Evolutionary conservation across 139 green algal species (phyloP).

Genomic region (Parachlorella kessleri): DNA sequence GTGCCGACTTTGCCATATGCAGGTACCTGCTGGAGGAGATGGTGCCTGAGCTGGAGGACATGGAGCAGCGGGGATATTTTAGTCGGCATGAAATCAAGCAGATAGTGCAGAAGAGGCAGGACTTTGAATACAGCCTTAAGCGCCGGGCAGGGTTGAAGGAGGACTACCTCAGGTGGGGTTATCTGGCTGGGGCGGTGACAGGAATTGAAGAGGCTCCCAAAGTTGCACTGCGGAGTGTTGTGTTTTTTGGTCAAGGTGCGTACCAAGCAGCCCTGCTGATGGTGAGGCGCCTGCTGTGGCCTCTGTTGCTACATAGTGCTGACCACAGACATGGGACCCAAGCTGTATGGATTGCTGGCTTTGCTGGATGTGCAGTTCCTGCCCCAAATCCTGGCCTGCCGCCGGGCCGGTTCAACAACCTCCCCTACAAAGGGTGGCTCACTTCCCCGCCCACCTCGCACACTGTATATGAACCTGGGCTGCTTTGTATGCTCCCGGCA

Average conservation of each 20-base stretch:
- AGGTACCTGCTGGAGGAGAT: slow-evolving; percentile 93
- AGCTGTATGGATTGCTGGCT: not conserved
- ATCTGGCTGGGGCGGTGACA: rapidly evolving
- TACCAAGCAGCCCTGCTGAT: no score
- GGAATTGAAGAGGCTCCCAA: no score
- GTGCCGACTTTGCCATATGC: no score
- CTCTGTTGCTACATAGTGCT: no score
- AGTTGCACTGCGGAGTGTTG: no score
- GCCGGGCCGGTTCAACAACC: no score
- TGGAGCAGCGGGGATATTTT: slow-evolving; percentile 89
- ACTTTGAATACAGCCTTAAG: slow-evolving; percentile 92
- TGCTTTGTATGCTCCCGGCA: slow-evolving; percentile 25
- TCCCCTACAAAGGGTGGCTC: no score
- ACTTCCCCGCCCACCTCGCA: no score
- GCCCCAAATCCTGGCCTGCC: not conserved
- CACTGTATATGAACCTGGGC: no score
- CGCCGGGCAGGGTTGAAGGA: slow-evolving; percentile 66
- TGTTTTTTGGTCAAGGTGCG: no score
- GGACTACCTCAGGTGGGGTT: slow-evolving; percentile 74
- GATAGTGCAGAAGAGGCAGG: slow-evolving; percentile 75
- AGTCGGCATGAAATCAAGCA: slow-evolving; percentile 71
- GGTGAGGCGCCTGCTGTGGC: no score
- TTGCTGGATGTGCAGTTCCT: not conserved
- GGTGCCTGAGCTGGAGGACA: slow-evolving; percentile 94
- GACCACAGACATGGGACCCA: no score